phyloP scores from a whole-genome alignment of 441 rosid genomes.

The Geranium incanum region DNA sequence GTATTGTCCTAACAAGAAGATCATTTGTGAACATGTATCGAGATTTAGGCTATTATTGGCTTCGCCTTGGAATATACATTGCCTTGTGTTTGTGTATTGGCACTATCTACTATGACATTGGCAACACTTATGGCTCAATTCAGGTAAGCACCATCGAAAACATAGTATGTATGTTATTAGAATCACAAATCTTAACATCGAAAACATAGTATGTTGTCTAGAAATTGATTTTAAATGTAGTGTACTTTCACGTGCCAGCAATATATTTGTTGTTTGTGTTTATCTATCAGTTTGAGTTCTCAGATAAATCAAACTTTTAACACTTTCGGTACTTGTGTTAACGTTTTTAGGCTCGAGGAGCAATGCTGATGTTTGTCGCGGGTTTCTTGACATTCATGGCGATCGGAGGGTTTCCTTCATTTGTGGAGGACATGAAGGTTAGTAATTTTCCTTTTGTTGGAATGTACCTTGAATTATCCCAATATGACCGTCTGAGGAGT shows the following conservation, averaged over 20 bases:
- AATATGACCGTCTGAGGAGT: no score
- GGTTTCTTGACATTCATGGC: slow-evolving; percentile 58
- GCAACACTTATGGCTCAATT: slow-evolving; percentile 34
- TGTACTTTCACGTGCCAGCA: no score
- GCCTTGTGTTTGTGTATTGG: slow-evolving; percentile 35
- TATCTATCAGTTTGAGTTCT: no score
- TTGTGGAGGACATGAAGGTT: slow-evolving; percentile 64
- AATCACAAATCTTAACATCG: no score
- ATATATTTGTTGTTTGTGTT: no score
- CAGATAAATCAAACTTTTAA: no score
- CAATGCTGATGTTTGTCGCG: slow-evolving; percentile 43
- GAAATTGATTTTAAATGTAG: no score
- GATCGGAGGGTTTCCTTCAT: slow-evolving; percentile 61
- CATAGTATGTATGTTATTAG: no score
- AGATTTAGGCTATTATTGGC: slow-evolving; percentile 56
- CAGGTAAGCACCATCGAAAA: slow-evolving; percentile 18
- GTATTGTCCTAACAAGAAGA: slow-evolving; percentile 37
- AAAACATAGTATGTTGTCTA: no score
- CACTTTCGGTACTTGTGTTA: neutral
- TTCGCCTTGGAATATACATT: slow-evolving; percentile 42
- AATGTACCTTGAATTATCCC: no score
- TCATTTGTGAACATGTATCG: slow-evolving; percentile 57
- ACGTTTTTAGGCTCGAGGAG: slow-evolving; percentile 41
- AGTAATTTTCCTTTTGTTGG: neutral
- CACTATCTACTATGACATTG: slow-evolving; percentile 33